phyloP scores from a whole-genome alignment of 2,329 filamentous ascomycete species.

The Ophiosphaerella narmari region DNA sequence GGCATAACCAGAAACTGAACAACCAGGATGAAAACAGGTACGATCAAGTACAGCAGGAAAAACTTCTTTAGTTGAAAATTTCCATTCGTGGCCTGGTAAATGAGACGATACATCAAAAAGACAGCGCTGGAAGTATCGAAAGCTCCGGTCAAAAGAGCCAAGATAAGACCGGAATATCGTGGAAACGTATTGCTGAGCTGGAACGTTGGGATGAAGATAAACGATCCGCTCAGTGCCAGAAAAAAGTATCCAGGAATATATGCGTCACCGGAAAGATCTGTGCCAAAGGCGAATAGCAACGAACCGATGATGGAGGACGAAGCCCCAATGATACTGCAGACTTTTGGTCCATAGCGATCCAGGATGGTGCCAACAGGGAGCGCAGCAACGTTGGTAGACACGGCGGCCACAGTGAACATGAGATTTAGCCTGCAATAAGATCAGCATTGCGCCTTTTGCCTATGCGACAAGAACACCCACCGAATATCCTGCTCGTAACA shows the following conservation, averaged over 20 bases:
- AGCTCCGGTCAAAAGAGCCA: constrained; percentile 56
- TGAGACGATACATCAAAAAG: constrained; percentile 54
- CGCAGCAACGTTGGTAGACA: constrained; percentile 84
- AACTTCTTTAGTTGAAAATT: constrained; percentile 53
- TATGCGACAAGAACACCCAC: constrained; percentile 61
- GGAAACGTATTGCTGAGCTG: constrained; percentile 58
- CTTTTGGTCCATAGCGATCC: constrained; percentile 78
- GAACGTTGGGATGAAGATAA: constrained; percentile 58
- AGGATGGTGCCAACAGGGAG: constrained; percentile 84
- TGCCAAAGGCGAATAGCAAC: constrained; percentile 71
- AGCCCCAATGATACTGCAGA: constrained; percentile 74
- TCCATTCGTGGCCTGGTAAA: constrained; percentile 51
- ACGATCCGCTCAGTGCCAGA: constrained; percentile 55
- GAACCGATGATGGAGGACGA: constrained; percentile 72
- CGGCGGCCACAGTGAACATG: constrained; percentile 90
- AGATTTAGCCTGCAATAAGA: constrained; percentile 70
- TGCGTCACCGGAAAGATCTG: constrained; percentile 70
- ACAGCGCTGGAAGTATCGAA: constrained; percentile 57
- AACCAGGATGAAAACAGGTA: constrained; percentile 51
- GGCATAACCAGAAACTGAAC: constrained; percentile 56
- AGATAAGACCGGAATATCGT: constrained; percentile 54
- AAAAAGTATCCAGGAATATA: constrained; percentile 57
- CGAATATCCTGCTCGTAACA: constrained; percentile 48
- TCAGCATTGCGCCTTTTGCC: constrained; percentile 52
- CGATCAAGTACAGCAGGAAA: constrained; percentile 56